Percentiles rank a stretch among this genome's conserved stretches.
Conservation (phyloP, 2,329 filamentous ascomycete genomes). For the Fusarium siculi region DNA sequence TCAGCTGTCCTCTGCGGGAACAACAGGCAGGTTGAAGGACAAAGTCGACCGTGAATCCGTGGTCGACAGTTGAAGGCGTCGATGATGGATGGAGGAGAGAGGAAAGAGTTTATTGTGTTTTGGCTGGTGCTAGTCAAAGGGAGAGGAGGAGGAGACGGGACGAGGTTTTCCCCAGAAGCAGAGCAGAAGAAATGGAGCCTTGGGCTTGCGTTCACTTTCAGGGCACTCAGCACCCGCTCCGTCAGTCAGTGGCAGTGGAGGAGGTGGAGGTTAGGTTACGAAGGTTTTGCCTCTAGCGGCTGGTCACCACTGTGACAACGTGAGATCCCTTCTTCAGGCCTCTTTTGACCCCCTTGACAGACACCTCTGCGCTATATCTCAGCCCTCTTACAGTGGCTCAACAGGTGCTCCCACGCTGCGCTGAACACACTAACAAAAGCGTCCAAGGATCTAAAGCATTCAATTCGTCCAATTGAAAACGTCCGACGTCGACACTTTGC, state of each 20-base stretch:
- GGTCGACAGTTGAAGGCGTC: slow-evolving; percentile 46
- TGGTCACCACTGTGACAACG: slow-evolving; percentile 30
- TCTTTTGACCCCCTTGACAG: slow-evolving; percentile 19
- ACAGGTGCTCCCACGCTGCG: slow-evolving; percentile 2
- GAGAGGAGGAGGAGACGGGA: slow-evolving; percentile 47
- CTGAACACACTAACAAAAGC: slow-evolving; percentile 1
- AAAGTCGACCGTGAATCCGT: slow-evolving; percentile 47
- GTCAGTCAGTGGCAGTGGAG: slow-evolving; percentile 22
- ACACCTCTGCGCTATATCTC: slow-evolving; percentile 25
- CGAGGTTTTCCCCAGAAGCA: slow-evolving; percentile 53
- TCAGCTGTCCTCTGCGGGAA: slow-evolving; percentile 54
- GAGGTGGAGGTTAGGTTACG: slow-evolving; percentile 50
- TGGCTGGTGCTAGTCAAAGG: slow-evolving; percentile 45
- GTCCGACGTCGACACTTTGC: slow-evolving; percentile 37
- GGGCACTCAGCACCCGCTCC: slow-evolving; percentile 12
- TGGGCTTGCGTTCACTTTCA: slow-evolving; percentile 36
- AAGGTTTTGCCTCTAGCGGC: slow-evolving; percentile 53
- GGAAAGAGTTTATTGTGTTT: slow-evolving; percentile 26
- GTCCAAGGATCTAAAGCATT: slow-evolving; percentile 7
- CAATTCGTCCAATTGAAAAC: slow-evolving; percentile 35
- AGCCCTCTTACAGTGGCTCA: slow-evolving; percentile 39
- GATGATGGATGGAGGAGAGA: slow-evolving; percentile 41
- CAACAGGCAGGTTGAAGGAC: slow-evolving; percentile 47
- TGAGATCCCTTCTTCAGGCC: slow-evolving; percentile 16
- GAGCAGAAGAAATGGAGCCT: slow-evolving; percentile 46